A percentile compares a stretch with the other conserved stretches of the same genome.
Conservation (phyloP, 495 filamentous ascomycete genomes). For the Aspergillus carlsbadensis region DNA sequence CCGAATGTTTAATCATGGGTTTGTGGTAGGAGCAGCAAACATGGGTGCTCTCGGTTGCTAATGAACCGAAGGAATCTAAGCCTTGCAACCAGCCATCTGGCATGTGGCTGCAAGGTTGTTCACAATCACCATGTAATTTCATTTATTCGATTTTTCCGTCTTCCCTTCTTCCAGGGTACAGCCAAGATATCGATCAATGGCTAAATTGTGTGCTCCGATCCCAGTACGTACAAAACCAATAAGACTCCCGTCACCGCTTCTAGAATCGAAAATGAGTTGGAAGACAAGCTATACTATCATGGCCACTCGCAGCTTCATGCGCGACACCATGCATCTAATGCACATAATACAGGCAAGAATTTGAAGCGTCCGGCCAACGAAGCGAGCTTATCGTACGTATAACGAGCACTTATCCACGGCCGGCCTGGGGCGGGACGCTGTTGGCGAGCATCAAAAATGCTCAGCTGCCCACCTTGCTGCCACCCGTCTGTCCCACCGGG, state of each 20-base stretch:
- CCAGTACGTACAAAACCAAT: not conserved
- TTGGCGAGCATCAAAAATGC: conserved; percentile 12
- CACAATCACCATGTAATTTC: conserved; percentile 2
- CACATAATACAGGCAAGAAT: conserved; percentile 10
- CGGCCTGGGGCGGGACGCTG: conserved; percentile 1
- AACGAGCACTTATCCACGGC: not conserved
- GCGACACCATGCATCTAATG: conserved; percentile 13
- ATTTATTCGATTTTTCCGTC: not conserved
- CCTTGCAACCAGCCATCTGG: conserved; percentile 10
- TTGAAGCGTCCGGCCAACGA: not conserved
- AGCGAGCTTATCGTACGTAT: conserved; percentile 7
- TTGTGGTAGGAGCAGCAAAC: not conserved
- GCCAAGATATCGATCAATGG: not conserved
- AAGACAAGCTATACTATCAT: not conserved
- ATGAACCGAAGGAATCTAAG: conserved; percentile 12
- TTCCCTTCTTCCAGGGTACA: not conserved
- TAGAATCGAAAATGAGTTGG: not conserved
- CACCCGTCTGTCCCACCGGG: conserved; percentile 22
- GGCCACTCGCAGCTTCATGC: conserved; percentile 9
- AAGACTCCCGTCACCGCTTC: not conserved
- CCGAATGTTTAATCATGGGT: not conserved
- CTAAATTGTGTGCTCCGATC: not conserved
- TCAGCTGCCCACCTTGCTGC: conserved; percentile 29
- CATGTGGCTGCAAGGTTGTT: conserved; percentile 13
- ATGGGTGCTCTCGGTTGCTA: conserved; percentile 2